Base-by-base conservation (phyloP, 768 basidiomycete species). In the Psilocybe cubensis region DNA sequence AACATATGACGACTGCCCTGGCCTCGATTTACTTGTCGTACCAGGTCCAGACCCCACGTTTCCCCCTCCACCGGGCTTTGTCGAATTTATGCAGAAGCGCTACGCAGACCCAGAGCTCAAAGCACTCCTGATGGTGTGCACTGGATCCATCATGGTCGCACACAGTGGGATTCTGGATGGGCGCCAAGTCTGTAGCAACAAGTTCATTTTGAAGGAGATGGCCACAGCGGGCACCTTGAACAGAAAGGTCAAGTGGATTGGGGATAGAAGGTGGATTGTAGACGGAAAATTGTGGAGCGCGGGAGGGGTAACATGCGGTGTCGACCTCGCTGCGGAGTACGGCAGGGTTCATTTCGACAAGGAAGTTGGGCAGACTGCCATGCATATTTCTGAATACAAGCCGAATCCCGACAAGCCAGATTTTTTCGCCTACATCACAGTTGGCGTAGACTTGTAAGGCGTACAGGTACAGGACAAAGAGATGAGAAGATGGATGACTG, bases 271-370 rank as follows among this genome's bases (percentile, higher is more conserved):
- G 12, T 71, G 67, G 63, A 50, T 62, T 8, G 44, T 61, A 11
- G 70, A 71, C 46, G 64, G 70, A 29, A 69, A 68, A 58, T 41
- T 71, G 0, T 71, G 70, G 70, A 71, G 68, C 28, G 60, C 64
- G 1, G 68, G 62, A 4, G 70, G 68, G 3, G 31, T 69, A 7
- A 70, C 69, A 33, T 53, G 66, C 2, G 70, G 70, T 1, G 49
- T 71, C 2, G 68, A 71, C 46, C 63, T 71, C 14, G 68, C 61
- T 9, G 65, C 65, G n/a, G 70, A 67, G 31, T 71, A 67, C 52
- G 58, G 59, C 31, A 63, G 61, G 45, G 58, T 57, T n/a, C 52
- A 66, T 24, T 64, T 69, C 27, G 64, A 67, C 49, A 38, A 56
- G 18, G 63, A 65, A 44, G 18, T 69, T 29, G 66, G 65, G 18